A percentile compares a stretch with the other conserved stretches of the same genome.
Conservation (phyloP, 73 alveolate species). For the Effrenium voratum region DNA sequence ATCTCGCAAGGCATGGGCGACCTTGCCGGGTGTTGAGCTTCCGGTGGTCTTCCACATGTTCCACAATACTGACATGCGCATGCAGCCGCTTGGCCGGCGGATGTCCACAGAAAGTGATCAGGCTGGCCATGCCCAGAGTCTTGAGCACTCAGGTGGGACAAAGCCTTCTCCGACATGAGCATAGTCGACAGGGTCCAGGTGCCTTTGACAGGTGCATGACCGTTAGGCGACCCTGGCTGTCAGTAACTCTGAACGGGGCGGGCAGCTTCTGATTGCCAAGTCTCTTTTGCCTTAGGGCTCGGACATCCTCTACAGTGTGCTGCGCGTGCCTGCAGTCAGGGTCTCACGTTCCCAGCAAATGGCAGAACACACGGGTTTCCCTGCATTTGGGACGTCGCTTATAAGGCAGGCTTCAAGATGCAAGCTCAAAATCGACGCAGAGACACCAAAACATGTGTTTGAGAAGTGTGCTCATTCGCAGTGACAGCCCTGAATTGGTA, state of each 20-base stretch:
- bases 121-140: too few species aligned
- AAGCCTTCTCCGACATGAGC: constrained; percentile 59
- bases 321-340: constrained; percentile 73
- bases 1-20: constrained; percentile 60
- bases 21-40: constrained; percentile 61
- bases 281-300: constrained; percentile 47
- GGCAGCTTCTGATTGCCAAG: too few species aligned
- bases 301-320: constrained; percentile 91
- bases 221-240: neutral
- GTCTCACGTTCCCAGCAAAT: neutral
- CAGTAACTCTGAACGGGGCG: neutral
- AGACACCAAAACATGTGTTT: too few species aligned
- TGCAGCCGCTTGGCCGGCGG: constrained; percentile 32
- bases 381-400: too few species aligned
- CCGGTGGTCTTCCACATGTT: constrained; percentile 85
- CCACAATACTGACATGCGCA: constrained; percentile 70
- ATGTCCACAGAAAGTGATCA: too few species aligned
- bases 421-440: too few species aligned
- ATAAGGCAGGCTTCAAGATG: too few species aligned
- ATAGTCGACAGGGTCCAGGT: constrained; percentile 41
- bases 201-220: neutral
- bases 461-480: too few species aligned
- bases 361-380: too few species aligned
- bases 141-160: constrained; percentile 72
- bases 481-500: too few species aligned